Base-by-base conservation (phyloP, 139 green algal species). In the Microglena sp. region DNA sequence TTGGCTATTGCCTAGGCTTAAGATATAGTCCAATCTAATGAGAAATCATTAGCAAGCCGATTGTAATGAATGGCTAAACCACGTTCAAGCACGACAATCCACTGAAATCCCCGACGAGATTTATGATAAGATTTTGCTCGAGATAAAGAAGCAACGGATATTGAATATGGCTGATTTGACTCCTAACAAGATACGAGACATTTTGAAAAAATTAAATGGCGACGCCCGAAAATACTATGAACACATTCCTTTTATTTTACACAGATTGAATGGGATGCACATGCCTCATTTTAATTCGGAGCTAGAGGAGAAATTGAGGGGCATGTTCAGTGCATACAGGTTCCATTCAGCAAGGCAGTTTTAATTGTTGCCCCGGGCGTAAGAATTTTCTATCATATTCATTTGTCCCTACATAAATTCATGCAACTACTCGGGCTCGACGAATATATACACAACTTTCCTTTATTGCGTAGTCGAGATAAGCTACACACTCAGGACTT, bases 351-450 rank as follows among this genome's bases (percentile, higher is more conserved):
- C 1, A 30, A 58, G 36, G 31, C 58, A 31, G 45, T 2, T 6
- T 44, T 45, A 4, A 29, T 5, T 1, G 5, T 3, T 1, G n/a
- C n/a, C n/a, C n/a, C n/a, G n/a, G n/a, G n/a, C 62, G 69, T 3
- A 70, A 70, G 22, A 75, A 75, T 40, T 70, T 67, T 34, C 8
- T 75, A 1, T 58, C n/a, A 3, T 75, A 75, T n/a, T 53, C 40
- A 3, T 75, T 54, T 53, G 40, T 53, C 24, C n/a, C 36, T 75
- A 3, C 31, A 70, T 43, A 70, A 70, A 26, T 50, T 75, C 5
- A 31, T 55, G 27, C 55, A 75, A 29, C 30, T 75, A 2, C 27
- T 70, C 18, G 71, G 32, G 1, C 30, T 67, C 4, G 60, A 70
- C 50, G 32, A 69, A 18, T 67, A 62, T 29, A 24, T 69, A 26